Evolutionary conservation across 2,329 filamentous ascomycete species (phyloP), one percentile per base, ranked within the genome.

Genomic region (Alternaria solani): DNA sequence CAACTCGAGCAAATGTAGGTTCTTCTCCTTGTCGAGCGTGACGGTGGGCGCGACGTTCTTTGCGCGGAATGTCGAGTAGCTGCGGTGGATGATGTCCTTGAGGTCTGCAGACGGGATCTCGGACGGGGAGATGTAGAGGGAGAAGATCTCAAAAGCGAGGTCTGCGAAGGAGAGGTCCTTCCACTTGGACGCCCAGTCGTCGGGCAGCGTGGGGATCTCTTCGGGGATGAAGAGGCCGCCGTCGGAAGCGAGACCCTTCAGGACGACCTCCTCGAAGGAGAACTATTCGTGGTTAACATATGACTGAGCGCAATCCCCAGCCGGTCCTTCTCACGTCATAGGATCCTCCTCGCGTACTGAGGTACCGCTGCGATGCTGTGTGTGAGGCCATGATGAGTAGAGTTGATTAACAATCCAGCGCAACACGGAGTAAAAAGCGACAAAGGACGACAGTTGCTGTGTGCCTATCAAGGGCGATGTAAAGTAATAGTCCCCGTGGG

Each of bases 211-310:
- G 51, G 93, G 93, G 63, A 96, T 90, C 66, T 90, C 85, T 76
- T 97, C 90, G 42, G 94, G 94, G 64, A 97, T 90, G 83, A 94
- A 97, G 28, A 97, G 88, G 54, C 94, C 94, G 59, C 93, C 92
- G 74, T 97, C 94, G 46, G 87, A 84, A 59, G 93, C 93, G 58
- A 97, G 88, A 44, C 93, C 93, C 80, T 96, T 96, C 66, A 97
- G 85, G 41, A 97, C 93, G 47, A 93, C 93, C 55, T 93, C 89
- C 80, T 97, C 94, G 78, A 97, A 97, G 53, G 92, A 94, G 69
- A 96, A 86, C 91, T 94, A 64, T 41, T 47, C n/a, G 20, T 16
- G 28, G 59, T 75, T 51, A 74, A 68, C 51, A 63, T 18, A 20
- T 55, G 38, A 49, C 47, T 30, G 49, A 48, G 32, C 36, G 25